A percentile compares a stretch with the other conserved stretches of the same genome.
Conservation (phyloP, 768 basidiomycete species). For the Amanita jacksonii region DNA sequence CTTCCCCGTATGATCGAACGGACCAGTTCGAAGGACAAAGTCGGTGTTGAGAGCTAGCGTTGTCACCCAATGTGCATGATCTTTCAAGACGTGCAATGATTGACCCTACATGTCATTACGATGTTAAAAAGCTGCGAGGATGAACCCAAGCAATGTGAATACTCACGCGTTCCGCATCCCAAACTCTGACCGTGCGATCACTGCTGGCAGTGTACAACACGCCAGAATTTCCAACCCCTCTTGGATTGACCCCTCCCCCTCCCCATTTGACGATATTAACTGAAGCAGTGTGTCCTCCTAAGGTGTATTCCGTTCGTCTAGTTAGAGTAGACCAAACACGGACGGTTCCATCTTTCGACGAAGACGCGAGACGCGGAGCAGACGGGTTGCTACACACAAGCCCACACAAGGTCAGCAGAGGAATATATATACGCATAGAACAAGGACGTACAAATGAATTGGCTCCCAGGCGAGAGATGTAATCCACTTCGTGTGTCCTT, state of each 20-base stretch:
- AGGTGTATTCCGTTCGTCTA: constrained; percentile 66
- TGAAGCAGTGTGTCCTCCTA: constrained; percentile 89
- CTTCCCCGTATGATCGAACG: constrained; percentile 84
- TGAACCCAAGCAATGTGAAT: background rate
- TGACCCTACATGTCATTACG: constrained; percentile 55
- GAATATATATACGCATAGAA: background rate
- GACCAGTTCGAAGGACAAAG: constrained; percentile 89
- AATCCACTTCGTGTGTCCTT: constrained; percentile 95
- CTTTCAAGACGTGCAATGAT: constrained; percentile 75
- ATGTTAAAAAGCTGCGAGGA: background rate
- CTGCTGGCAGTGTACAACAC: constrained; percentile 93
- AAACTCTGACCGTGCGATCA: constrained; percentile 89
- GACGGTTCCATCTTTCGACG: constrained; percentile 93
- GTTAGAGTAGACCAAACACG: constrained; percentile 84
- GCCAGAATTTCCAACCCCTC: constrained; percentile 23
- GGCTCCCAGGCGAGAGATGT: constrained; percentile 96
- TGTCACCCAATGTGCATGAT: constrained; percentile 99
- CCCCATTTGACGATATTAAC: constrained; percentile 98
- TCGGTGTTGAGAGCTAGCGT: constrained; percentile 94
- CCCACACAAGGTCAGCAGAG: background rate
- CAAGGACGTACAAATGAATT: constrained; percentile 64
- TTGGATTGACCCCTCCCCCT: constrained; percentile 52
- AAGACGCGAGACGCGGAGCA: constrained; percentile 81
- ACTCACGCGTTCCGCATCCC: constrained; percentile 74
- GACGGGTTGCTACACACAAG: constrained; percentile 56